Conservation (phyloP, 2,329 filamentous ascomycete genomes). For the Fulvia fulva region DNA sequence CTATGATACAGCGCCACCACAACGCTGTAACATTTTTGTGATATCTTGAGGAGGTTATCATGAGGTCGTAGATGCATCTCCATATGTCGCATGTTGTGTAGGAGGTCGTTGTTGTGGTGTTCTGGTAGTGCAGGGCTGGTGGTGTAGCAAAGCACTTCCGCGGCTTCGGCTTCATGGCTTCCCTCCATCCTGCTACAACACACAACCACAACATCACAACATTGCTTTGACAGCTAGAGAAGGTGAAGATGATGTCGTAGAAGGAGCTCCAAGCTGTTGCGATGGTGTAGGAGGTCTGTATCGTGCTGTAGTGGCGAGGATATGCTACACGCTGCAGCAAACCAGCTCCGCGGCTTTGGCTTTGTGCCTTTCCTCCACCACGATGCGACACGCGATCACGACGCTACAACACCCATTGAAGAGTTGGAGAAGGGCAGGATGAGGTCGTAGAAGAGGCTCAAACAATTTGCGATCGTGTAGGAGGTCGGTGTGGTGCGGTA, state of each 20-base stretch:
- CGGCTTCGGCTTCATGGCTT: background rate
- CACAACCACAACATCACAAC: background rate
- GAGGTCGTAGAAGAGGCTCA: background rate
- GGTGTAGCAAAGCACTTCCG: background rate
- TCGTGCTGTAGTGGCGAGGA: background rate
- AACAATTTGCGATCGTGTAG: background rate
- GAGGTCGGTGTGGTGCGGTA: background rate
- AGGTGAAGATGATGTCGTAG: background rate
- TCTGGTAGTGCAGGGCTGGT: conserved; percentile 1
- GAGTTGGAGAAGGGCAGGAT: background rate
- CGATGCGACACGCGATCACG: background rate
- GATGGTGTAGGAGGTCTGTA: background rate
- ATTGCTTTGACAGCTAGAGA: background rate
- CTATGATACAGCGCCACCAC: background rate
- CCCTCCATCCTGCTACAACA: background rate
- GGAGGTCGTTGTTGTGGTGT: conserved; percentile 5
- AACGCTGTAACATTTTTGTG: background rate
- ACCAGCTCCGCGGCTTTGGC: background rate
- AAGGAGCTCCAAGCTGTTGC: background rate
- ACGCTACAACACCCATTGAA: background rate
- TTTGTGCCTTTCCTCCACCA: background rate
- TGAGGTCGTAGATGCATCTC: background rate
- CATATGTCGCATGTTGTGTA: background rate
- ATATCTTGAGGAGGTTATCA: conserved; percentile 1
- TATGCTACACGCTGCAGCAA: background rate